Conservation (phyloP, 805 yeast genomes). For the Huiozyma naganishii region DNA sequence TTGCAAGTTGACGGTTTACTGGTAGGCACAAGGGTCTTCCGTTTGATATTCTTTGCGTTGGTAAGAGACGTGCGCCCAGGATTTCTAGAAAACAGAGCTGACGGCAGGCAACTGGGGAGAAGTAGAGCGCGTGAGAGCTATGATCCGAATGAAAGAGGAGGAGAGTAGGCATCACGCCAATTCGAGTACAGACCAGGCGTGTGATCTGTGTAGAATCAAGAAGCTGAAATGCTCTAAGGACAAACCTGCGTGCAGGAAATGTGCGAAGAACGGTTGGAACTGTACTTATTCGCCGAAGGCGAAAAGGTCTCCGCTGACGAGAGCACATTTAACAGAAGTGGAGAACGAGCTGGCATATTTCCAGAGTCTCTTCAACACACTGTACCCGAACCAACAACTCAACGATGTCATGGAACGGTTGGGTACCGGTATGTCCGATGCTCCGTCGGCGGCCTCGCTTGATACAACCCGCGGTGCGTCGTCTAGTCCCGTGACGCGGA, state of each 20-base stretch:
- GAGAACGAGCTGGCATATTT: slow-evolving; percentile 45
- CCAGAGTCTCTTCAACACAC: slow-evolving; percentile 33
- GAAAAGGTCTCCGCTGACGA: slow-evolving; percentile 68
- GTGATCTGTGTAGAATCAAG: slow-evolving; percentile 76
- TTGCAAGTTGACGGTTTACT: too few species aligned
- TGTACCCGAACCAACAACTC: slow-evolving; percentile 38
- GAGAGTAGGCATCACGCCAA: too few species aligned
- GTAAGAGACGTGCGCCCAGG: too few species aligned
- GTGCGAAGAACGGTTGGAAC: slow-evolving; percentile 59
- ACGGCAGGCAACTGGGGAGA: too few species aligned
- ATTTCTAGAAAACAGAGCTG: too few species aligned
- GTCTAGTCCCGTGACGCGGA: background rate
- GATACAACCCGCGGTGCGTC: background rate
- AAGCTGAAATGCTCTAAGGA: slow-evolving; percentile 76
- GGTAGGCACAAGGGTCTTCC: too few species aligned
- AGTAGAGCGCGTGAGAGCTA: too few species aligned
- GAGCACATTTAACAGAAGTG: slow-evolving; percentile 70
- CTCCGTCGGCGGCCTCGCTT: too few species aligned
- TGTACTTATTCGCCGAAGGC: slow-evolving; percentile 73
- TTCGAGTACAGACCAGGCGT: slow-evolving; percentile 25
- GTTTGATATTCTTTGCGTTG: too few species aligned
- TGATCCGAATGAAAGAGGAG: too few species aligned
- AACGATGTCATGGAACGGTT: slow-evolving; percentile 21
- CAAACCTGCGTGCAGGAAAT: slow-evolving; percentile 64
- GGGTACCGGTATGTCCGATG: background rate